phyloP scores from a whole-genome alignment of 148 eudicot species.

The Camellia lanceoleosa region DNA sequence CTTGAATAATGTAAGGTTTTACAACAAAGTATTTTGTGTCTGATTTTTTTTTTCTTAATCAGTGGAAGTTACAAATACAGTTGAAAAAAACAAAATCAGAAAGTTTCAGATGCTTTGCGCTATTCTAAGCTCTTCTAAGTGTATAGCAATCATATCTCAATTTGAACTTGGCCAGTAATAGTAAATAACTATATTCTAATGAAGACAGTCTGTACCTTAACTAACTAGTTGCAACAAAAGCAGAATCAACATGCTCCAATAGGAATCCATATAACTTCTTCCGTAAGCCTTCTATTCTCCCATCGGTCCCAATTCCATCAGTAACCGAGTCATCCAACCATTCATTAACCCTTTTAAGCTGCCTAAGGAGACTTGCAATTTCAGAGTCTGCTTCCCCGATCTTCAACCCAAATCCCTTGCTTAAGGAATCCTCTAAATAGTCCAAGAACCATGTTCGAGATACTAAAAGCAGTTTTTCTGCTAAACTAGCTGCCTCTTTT shows the following conservation, averaged over 20 bases:
- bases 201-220: neutral
- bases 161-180: neutral
- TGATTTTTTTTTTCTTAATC: too few species aligned
- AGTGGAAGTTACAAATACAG: too few species aligned
- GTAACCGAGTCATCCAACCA: conserved; percentile 31
- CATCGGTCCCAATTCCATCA: conserved; percentile 13
- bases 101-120: neutral
- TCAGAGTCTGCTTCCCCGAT: conserved; percentile 14
- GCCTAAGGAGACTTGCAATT: conserved; percentile 27
- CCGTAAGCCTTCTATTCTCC: conserved; percentile 28
- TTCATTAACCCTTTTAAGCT: conserved; percentile 38
- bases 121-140: neutral
- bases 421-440: conserved; percentile 31
- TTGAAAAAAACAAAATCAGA: too few species aligned
- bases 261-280: conserved; percentile 35
- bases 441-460: conserved; percentile 39
- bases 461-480: conserved; percentile 20
- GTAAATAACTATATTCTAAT: neutral
- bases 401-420: conserved; percentile 25
- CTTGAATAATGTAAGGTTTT: neutral
- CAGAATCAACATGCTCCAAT: conserved; percentile 32
- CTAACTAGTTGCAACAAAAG: conserved; percentile 4
- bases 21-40: neutral
- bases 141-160: neutral
- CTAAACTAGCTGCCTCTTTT: conserved; percentile 23